These are phyloP conservation scores for Candida arabinofermentans DNA, from an alignment of 805 yeast genomes.

Conservation along the genomic window DNA sequence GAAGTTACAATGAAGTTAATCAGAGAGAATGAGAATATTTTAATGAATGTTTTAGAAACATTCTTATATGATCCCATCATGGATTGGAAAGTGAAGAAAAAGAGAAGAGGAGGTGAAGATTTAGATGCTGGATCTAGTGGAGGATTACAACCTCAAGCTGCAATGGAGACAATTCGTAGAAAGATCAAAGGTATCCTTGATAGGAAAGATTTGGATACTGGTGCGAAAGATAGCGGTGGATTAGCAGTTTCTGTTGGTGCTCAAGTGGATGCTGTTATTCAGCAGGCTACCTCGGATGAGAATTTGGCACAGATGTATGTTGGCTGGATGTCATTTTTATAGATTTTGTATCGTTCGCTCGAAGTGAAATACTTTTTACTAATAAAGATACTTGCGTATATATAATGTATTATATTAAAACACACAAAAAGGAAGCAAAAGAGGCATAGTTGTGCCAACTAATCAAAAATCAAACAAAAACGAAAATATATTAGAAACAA, in stretches of 20 bases:
- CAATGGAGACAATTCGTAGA: slow-evolving; percentile 66
- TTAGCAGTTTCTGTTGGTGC: slow-evolving; percentile 87
- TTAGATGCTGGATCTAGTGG: slow-evolving; percentile 19
- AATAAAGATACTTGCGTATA: too few relatives aligned
- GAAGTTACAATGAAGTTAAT: slow-evolving; percentile 76
- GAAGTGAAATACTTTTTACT: too few relatives aligned
- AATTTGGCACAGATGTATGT: slow-evolving; percentile 82
- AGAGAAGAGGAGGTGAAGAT: slow-evolving; percentile 30
- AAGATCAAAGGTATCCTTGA: slow-evolving; percentile 82
- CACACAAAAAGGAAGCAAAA: background rate
- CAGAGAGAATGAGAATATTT: slow-evolving; percentile 72
- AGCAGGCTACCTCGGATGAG: slow-evolving; percentile 70
- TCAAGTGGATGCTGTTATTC: slow-evolving; percentile 85
- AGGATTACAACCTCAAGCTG: slow-evolving; percentile 51
- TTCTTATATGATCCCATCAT: slow-evolving; percentile 89
- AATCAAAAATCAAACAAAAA: background rate
- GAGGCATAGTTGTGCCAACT: too few relatives aligned
- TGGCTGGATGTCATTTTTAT: slow-evolving; percentile 86
- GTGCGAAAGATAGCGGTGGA: slow-evolving; percentile 42
- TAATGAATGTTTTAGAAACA: slow-evolving; percentile 89
- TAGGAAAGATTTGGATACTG: slow-evolving; percentile 46
- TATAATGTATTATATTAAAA: background rate
- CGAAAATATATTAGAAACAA: background rate
- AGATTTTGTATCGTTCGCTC: too few relatives aligned
- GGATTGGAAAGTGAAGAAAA: slow-evolving; percentile 53